These are phyloP conservation scores for Bacidia rubella DNA, from an alignment of 495 filamentous ascomycete genomes.

Conservation along the genomic window DNA sequence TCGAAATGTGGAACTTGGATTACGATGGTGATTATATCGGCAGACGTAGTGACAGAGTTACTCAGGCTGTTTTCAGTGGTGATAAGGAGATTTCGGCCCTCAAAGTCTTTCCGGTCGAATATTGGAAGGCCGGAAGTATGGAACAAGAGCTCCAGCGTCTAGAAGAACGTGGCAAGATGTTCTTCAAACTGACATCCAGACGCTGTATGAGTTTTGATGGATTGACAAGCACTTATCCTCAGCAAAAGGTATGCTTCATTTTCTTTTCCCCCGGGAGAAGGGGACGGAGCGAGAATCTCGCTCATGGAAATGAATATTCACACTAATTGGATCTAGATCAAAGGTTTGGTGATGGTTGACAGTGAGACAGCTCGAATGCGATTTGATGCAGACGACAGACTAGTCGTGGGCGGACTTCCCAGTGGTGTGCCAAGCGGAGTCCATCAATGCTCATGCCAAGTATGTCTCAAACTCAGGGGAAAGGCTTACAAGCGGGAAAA, in stretches of 20 bases:
- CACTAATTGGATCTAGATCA: background rate
- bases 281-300: too few relatives aligned
- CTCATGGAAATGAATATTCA: background rate
- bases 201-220: conserved; percentile 6
- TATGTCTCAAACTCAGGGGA: background rate
- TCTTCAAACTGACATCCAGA: conserved; percentile 1
- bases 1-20: conserved; percentile 4
- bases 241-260: background rate
- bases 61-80: conserved; percentile 5
- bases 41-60: background rate
- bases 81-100: conserved; percentile 8
- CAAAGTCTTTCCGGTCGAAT: conserved; percentile 1
- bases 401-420: background rate
- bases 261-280: too few relatives aligned
- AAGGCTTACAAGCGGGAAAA: background rate
- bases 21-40: conserved; percentile 6
- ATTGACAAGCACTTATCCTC: background rate
- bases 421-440: background rate
- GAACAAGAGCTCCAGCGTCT: background rate
- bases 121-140: background rate
- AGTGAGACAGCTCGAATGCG: background rate
- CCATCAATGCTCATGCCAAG: background rate
- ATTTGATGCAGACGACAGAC: background rate
- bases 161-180: conserved; percentile 3
- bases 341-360: conserved; percentile 7